A percentile compares a stretch with the other conserved stretches of the same genome.
Conservation (phyloP, 768 basidiomycete genomes). For the Phylloporus sp. region DNA sequence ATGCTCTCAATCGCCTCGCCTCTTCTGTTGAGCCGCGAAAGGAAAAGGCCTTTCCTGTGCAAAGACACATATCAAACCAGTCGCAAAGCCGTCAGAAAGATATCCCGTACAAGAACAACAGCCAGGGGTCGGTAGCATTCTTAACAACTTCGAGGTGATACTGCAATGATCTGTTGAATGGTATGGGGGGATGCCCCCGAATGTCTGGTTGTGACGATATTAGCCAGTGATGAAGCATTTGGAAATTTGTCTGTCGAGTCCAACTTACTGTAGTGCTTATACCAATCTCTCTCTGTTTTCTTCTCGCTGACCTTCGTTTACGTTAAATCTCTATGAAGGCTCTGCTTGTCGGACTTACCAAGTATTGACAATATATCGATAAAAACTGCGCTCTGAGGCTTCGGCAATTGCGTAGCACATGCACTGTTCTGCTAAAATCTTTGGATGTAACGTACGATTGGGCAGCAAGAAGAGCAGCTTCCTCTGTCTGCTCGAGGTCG, state of each 20-base stretch:
- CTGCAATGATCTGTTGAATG: constrained; percentile 55
- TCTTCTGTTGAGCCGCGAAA: constrained; percentile 71
- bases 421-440: constrained; percentile 71
- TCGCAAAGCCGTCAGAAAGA: not conserved
- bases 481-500: constrained; percentile 56
- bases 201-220: constrained; percentile 42
- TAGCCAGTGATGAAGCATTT: not conserved
- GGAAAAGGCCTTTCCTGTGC: constrained; percentile 74
- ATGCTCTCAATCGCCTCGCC: constrained; percentile 83
- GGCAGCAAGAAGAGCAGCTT: constrained; percentile 69
- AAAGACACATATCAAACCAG: not conserved
- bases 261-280: constrained; percentile 67
- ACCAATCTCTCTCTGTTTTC: constrained; percentile 78
- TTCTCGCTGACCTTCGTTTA: constrained; percentile 70
- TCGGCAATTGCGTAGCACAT: constrained; percentile 57
- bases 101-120: constrained; percentile 64
- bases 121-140: constrained; percentile 67
- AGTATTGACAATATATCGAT: constrained; percentile 71
- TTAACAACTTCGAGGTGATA: constrained; percentile 58
- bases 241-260: not conserved
- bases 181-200: constrained; percentile 61
- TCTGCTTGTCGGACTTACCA: constrained; percentile 51
- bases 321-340: constrained; percentile 4
- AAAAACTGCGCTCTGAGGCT: constrained; percentile 76
- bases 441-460: constrained; percentile 68